These are phyloP conservation scores for Leccinum uliginosum DNA, from an alignment of 768 basidiomycete genomes.

Conservation along the genomic window DNA sequence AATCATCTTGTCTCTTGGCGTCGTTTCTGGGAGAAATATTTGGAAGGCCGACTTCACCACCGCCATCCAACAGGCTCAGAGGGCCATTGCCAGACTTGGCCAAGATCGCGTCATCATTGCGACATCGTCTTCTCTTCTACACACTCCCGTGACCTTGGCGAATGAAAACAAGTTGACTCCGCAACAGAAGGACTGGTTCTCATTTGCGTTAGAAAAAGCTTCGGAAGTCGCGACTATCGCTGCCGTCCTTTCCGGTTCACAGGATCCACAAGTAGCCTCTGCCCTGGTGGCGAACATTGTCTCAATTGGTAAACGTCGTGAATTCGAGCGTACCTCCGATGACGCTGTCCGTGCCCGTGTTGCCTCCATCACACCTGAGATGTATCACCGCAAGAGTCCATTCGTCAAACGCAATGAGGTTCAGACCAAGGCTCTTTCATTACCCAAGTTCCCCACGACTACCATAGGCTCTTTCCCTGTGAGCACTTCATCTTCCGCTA, in stretches of 20 bases:
- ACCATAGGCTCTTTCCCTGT: constrained; percentile 98
- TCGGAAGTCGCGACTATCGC: constrained; percentile 86
- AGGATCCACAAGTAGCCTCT: constrained; percentile 62
- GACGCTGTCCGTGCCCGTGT: constrained; percentile 94
- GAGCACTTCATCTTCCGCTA: constrained; percentile 20
- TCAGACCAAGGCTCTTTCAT: constrained; percentile 82
- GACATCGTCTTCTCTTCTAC: constrained; percentile 96
- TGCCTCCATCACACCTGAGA: constrained; percentile 80
- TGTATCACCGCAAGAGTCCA: constrained; percentile 83
- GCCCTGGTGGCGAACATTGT: constrained; percentile 85
- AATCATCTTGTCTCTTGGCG: constrained; percentile 84
- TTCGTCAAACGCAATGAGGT: constrained; percentile 85
- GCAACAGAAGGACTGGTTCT: constrained; percentile 96
- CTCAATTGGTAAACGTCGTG: constrained; percentile 91
- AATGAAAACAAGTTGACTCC: constrained; percentile 86
- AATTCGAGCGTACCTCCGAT: constrained; percentile 91
- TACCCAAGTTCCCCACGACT: constrained; percentile 98
- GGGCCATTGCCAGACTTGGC: constrained; percentile 80
- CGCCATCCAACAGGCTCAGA: constrained; percentile 78
- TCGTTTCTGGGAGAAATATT: constrained; percentile 98
- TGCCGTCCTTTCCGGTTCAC: constrained; percentile 78
- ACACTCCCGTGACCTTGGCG: constrained; percentile 94
- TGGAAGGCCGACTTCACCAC: constrained; percentile 95
- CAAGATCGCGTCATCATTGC: constrained; percentile 86
- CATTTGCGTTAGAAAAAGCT: constrained; percentile 96